Percentiles rank a stretch among this genome's conserved stretches.
These are phyloP conservation scores for Fusarium scirpi DNA, from an alignment of 2,329 filamentous ascomycete genomes.

Conservation along the genomic window DNA sequence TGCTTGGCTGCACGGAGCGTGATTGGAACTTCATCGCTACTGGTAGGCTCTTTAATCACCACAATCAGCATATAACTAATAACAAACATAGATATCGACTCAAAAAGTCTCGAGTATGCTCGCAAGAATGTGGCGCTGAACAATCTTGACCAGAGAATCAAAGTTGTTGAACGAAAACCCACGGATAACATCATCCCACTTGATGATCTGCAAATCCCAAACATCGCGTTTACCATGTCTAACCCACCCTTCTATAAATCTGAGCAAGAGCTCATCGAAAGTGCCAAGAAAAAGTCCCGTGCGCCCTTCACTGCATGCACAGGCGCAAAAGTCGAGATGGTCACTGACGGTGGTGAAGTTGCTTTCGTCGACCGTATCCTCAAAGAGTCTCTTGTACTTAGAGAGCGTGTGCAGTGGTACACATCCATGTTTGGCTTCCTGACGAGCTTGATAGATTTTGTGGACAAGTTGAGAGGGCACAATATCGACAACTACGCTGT, in stretches of 20 bases:
- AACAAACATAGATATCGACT: constrained; percentile 74
- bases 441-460: constrained; percentile 71
- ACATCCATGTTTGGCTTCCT: constrained; percentile 90
- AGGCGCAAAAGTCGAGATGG: constrained; percentile 86
- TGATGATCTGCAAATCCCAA: constrained; percentile 60
- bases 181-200: constrained; percentile 73
- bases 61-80: constrained; percentile 6
- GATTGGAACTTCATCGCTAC: constrained; percentile 81
- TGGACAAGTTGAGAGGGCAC: constrained; percentile 69
- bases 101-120: constrained; percentile 74
- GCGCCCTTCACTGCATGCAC: constrained; percentile 80
- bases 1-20: constrained; percentile 78
- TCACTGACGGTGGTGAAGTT: constrained; percentile 81
- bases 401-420: constrained; percentile 82
- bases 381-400: constrained; percentile 72
- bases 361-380: constrained; percentile 80
- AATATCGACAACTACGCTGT: constrained; percentile 83
- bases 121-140: constrained; percentile 76
- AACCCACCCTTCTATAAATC: constrained; percentile 97
- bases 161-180: constrained; percentile 66
- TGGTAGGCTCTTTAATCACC: constrained; percentile 46
- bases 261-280: constrained; percentile 72
- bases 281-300: constrained; percentile 73
- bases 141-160: constrained; percentile 71
- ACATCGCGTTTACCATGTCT: constrained; percentile 86